Conservation (phyloP, 352 stramenopile species). For the Thalassiosira hispida region DNA sequence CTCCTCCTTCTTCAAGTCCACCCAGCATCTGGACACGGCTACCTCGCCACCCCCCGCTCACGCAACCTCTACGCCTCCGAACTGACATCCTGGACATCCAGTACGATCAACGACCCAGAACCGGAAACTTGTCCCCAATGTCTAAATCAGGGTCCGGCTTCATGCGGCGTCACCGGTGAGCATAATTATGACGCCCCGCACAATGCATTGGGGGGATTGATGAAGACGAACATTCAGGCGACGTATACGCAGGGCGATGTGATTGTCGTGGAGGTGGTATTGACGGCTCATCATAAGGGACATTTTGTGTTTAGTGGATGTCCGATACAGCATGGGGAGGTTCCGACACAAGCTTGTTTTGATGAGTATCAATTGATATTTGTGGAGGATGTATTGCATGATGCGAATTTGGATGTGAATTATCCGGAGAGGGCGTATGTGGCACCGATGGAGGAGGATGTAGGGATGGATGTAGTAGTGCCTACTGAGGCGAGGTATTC, state of each 20-base stretch:
- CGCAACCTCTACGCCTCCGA: conserved; percentile 45
- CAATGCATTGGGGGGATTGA: conserved; percentile 37
- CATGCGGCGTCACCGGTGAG: conserved; percentile 30
- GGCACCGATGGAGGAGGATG: neutral
- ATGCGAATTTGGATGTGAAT: conserved; percentile 26
- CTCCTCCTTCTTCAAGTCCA: no score
- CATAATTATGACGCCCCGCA: conserved; percentile 54
- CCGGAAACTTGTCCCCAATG: conserved; percentile 58
- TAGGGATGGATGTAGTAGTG: neutral
- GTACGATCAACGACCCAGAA: conserved; percentile 38
- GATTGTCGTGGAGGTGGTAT: conserved; percentile 62
- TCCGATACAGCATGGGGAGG: conserved; percentile 49
- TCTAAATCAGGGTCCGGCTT: conserved; percentile 42
- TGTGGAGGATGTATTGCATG: conserved; percentile 51
- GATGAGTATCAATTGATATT: conserved; percentile 63
- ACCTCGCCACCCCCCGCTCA: conserved; percentile 32
- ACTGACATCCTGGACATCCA: conserved; percentile 44
- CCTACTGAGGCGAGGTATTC: neutral
- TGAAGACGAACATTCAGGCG: conserved; percentile 40
- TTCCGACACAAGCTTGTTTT: conserved; percentile 69
- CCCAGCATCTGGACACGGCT: conserved; percentile 23
- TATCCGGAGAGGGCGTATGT: conserved; percentile 58
- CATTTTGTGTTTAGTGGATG: conserved; percentile 70
- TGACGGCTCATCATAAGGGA: conserved; percentile 77
- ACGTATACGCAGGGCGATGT: conserved; percentile 44